phyloP scores from a whole-genome alignment of 345 rosid genomes.

The Eutrema heterophyllum region DNA sequence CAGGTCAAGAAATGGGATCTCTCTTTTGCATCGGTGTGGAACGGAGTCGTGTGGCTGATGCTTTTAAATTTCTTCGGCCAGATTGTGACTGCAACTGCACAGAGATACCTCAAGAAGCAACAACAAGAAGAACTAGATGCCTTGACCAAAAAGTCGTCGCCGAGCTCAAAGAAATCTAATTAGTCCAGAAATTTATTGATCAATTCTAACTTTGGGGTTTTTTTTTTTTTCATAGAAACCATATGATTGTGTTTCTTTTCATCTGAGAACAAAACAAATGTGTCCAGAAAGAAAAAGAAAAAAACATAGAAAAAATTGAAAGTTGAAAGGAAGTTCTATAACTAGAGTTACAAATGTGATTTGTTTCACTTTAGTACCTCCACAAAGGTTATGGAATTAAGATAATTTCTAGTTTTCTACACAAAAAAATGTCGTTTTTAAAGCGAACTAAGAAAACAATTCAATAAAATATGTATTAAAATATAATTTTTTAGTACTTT shows the following conservation, averaged over 20 bases:
- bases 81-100: conserved; percentile 84
- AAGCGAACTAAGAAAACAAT: too few species aligned
- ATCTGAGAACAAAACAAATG: not conserved
- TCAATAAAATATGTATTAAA: too few species aligned
- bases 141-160: conserved; percentile 25
- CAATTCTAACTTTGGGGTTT: not conserved
- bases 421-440: too few species aligned
- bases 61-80: conserved; percentile 79
- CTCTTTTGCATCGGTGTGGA: conserved; percentile 80
- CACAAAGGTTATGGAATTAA: too few species aligned
- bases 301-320: not conserved
- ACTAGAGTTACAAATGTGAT: not conserved
- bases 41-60: conserved; percentile 91
- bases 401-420: too few species aligned
- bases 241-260: not conserved
- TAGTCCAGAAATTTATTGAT: conserved; percentile 3
- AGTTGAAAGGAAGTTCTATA: not conserved
- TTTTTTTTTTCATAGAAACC: conserved; percentile 5
- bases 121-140: conserved; percentile 60
- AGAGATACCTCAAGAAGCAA: conserved; percentile 61
- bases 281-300: not conserved
- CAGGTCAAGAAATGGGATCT: conserved; percentile 85
- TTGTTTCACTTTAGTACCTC: conserved; percentile 1
- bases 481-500: too few species aligned
- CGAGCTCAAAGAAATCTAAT: conserved; percentile 2